Conservation (phyloP, 1,284 basidiomycete species). For the Pisolithus thermaeus region DNA sequence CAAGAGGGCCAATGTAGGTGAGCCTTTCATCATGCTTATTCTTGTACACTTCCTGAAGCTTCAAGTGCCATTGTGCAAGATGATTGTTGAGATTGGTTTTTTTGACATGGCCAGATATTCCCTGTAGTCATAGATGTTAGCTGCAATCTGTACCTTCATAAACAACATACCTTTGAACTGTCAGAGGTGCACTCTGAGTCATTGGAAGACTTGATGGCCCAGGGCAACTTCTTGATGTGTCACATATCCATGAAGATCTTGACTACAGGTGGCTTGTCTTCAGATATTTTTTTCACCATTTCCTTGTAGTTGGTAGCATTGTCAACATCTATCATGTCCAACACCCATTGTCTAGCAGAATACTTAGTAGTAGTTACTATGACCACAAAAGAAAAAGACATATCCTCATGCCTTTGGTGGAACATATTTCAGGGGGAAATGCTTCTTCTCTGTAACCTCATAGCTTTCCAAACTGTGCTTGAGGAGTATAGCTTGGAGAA, state of each 20-base stretch:
- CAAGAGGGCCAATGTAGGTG: neutral
- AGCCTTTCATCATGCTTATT: neutral
- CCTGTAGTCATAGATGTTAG: too few species aligned
- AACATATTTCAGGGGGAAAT: conserved; percentile 5
- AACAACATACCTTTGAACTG: too few species aligned
- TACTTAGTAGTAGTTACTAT: neutral
- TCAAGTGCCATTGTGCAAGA: too few species aligned
- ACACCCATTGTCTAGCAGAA: conserved; percentile 1
- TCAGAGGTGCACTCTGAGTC: too few species aligned
- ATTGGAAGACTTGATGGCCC: too few species aligned
- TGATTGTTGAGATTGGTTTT: too few species aligned
- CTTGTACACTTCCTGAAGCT: neutral
- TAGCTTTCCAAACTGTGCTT: neutral
- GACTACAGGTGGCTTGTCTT: conserved; percentile 4
- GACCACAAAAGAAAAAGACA: neutral
- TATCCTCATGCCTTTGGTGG: neutral
- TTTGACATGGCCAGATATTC: too few species aligned
- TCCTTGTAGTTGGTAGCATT: conserved; percentile 7
- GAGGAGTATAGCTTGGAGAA: neutral
- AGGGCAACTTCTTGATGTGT: conserved; percentile 7
- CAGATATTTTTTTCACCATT: conserved; percentile 6
- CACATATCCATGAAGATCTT: conserved; percentile 14
- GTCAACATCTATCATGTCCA: conserved; percentile 11
- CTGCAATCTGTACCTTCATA: too few species aligned
- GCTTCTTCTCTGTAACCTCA: conserved; percentile 1